Conservation (phyloP, 2,329 filamentous ascomycete species). For the Microdochium paspali region DNA sequence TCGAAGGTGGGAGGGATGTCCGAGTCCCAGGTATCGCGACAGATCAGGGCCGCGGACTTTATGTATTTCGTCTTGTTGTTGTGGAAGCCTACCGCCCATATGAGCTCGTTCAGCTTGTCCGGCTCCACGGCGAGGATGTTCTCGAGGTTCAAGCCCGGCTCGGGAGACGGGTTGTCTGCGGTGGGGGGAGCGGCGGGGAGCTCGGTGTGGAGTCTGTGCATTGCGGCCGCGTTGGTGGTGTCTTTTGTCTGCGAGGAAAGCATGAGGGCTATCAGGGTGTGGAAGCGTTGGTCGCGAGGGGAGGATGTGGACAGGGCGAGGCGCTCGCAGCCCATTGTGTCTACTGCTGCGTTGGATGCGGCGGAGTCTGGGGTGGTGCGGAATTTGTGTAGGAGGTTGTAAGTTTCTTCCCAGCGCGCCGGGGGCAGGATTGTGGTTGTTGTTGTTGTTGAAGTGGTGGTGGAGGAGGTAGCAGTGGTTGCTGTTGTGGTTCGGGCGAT, state of each 20-base stretch:
- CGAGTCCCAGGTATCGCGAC: constrained; percentile 58
- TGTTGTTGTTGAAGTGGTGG: neutral
- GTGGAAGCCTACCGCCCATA: constrained; percentile 82
- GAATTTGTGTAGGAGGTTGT: constrained; percentile 71
- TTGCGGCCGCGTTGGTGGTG: constrained; percentile 76
- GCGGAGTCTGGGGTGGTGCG: constrained; percentile 37
- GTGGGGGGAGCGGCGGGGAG: constrained; percentile 42
- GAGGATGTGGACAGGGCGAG: constrained; percentile 47
- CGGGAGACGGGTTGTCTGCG: neutral
- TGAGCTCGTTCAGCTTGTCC: constrained; percentile 58
- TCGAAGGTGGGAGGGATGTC: constrained; percentile 76
- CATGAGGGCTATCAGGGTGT: constrained; percentile 84
- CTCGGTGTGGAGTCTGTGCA: constrained; percentile 68
- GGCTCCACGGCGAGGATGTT: constrained; percentile 68
- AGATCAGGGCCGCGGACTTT: constrained; percentile 63
- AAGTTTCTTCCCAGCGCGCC: constrained; percentile 61
- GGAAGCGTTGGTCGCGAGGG: constrained; percentile 59
- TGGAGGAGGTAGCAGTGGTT: constrained; percentile 1
- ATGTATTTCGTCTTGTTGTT: constrained; percentile 88
- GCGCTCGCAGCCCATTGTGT: constrained; percentile 93
- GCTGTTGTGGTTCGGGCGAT: constrained; percentile 1
- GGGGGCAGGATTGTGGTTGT: constrained; percentile 9
- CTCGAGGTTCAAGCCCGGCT: constrained; percentile 56
- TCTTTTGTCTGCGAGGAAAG: constrained; percentile 90
- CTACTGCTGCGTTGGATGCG: constrained; percentile 72